Base-by-base conservation (phyloP, 768 basidiomycete species). In the Pleurotus platypus region DNA sequence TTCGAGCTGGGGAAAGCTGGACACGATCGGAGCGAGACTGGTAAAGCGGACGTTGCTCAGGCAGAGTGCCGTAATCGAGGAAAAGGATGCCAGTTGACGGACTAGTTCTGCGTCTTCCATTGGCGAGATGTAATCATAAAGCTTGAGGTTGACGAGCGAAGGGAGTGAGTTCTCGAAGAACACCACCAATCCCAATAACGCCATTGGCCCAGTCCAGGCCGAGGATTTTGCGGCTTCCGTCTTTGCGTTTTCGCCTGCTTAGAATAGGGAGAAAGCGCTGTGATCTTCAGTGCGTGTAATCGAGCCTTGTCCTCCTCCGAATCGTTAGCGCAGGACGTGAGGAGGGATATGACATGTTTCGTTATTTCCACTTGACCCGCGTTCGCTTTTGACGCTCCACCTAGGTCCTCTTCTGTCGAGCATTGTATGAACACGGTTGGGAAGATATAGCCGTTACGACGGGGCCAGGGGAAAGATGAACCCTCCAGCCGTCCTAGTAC, bases 201-300 rank as follows among this genome's bases (percentile, higher is more conserved):
- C 83, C 85, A 86, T 83, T 84, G 64, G 85, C 83, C 24, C 83
- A 84, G 65, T 86, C 83, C 20, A 85, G 74, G 56, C 76, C 71
- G 57, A 90, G 62, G 1, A 90, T 76, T 63, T 89, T 89, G 65
- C 78, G 74, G 13, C 40, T 58, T 5, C 64, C 62, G 1, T 57
- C 60, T 5, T 78, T 79, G 72, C 0, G 76, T 69, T 38, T 74
- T 67, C 20, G 81, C 72, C 57, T 88, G 86, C 51, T 82, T 82
- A 13, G 78, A 71, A 64, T 87, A 87, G 0, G 85, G 87, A 1
- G 85, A 82, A 20, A 87, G 74, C 1, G 82, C 74, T 0, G 81
- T 79, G 49, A 82, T 72, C 18, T 66, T 71, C 39, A 79, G 54
- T 4, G 55, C 15, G 20, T 55, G 35, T 27, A 57, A 39, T 22